These are phyloP conservation scores for Sugiyamaella sp. DNA, from an alignment of 1,139 yeast species.

Conservation along the genomic window DNA sequence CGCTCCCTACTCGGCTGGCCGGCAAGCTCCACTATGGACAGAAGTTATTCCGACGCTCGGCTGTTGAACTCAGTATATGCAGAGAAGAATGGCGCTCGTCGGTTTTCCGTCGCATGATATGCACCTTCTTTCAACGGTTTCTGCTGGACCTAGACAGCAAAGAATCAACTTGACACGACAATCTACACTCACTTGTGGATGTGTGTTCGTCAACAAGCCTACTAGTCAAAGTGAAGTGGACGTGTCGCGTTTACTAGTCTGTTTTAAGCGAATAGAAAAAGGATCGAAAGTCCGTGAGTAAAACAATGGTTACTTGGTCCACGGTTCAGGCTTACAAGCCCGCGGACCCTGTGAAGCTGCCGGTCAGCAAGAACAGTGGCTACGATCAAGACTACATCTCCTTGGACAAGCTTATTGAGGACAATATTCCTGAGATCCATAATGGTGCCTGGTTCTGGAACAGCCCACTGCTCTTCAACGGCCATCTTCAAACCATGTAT, in stretches of 20 bases:
- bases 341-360: constrained; percentile 43
- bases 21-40: no score
- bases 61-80: neutral
- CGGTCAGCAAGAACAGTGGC: constrained; percentile 28
- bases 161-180: neutral
- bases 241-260: no score
- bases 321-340: constrained; percentile 27
- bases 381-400: constrained; percentile 38
- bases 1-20: no score
- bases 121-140: neutral
- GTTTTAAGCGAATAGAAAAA: no score
- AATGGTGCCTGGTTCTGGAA: constrained; percentile 55
- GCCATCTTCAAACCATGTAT: constrained; percentile 74
- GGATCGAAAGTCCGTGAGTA: no score
- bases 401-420: constrained; percentile 47
- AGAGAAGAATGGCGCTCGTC: neutral
- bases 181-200: no score
- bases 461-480: constrained; percentile 68
- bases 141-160: neutral
- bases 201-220: no score
- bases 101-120: neutral
- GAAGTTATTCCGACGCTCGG: neutral
- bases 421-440: constrained; percentile 51
- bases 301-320: constrained; percentile 15
- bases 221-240: no score